Base-by-base conservation (phyloP, 2,329 filamentous ascomycete genomes). In the Scedosporium minutisporum region DNA sequence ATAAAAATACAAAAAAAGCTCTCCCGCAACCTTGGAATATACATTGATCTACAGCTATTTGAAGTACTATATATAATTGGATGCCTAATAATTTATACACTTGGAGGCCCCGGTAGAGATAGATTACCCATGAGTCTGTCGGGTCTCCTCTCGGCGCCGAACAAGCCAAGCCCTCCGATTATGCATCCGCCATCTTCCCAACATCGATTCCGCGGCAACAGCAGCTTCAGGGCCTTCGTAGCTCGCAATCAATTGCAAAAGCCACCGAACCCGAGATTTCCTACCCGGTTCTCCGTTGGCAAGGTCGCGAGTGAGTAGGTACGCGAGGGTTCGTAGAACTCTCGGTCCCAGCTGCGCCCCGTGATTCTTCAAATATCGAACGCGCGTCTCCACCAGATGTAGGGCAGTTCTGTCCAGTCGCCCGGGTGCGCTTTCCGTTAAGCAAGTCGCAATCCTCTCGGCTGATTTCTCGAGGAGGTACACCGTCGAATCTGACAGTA, bases 251-350 rank as follows among this genome's bases (percentile, higher is more conserved):
- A 76, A 64, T 10, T 62, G 58, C 41, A 72, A 46, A 9, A 75
- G 61, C 69, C 72, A 75, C 46, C 64, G 41, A 38, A 76, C 61
- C 9, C 74, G 71, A 12, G 63, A 44, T 6, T 66, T 70, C 16
- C 74, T 69, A 3, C 75, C 76, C 23, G 62, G 63, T n/a, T 67
- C 65, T 5, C 75, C 74, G 42, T 64, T 63, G 38, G 72, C 70
- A 4, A 78, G 67, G 63, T 77, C 75, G 9, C 70, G 66, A 3
- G 71, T 68, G 21, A 74, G 63, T 1, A 72, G 63, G 4, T 65
- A 61, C 6, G 70, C 63, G n/a, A 75, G 42, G 41, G 66, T 66
- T 53, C 65, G 65, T 18, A 77, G 63, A 9, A 69, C 66, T 18
- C 66, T 60, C 5, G 67, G 64, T 6, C 73, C 68, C n/a, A 71